These are phyloP conservation scores for Dissophora globulifera DNA, from an alignment of 192 early-diverging fungal species.

Conservation along the genomic window DNA sequence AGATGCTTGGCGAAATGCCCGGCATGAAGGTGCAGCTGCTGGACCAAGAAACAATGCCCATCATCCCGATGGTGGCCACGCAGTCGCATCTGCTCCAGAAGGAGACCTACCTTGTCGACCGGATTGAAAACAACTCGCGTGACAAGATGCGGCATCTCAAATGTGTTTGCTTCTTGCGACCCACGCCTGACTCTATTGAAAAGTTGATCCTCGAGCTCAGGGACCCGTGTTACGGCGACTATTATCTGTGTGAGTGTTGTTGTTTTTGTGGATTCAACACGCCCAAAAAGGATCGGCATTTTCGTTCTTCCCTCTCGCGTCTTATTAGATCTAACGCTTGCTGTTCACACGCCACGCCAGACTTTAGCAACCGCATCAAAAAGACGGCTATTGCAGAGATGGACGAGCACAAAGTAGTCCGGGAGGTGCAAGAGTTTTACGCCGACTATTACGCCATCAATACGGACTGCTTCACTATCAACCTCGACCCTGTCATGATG, in stretches of 20 bases:
- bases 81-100: slow-evolving; percentile 92
- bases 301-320: too few relatives aligned
- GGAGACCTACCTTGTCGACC: slow-evolving; percentile 94
- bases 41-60: slow-evolving; percentile 94
- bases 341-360: too few relatives aligned
- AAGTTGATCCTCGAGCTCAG: slow-evolving; percentile 89
- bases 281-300: too few relatives aligned
- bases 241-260: too few relatives aligned
- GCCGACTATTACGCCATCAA: slow-evolving; percentile 91
- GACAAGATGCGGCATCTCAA: slow-evolving; percentile 97
- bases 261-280: too few relatives aligned
- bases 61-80: slow-evolving; percentile 92
- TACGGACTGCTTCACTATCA: slow-evolving; percentile 84
- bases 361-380: slow-evolving; percentile 95
- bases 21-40: slow-evolving; percentile 99
- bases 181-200: slow-evolving; percentile 86
- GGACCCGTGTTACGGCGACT: slow-evolving; percentile 94
- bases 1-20: slow-evolving; percentile 88
- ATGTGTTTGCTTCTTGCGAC: slow-evolving; percentile 92
- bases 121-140: slow-evolving; percentile 83
- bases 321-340: too few relatives aligned
- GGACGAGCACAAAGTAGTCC: slow-evolving; percentile 93
- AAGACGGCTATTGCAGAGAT: slow-evolving; percentile 95
- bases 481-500: slow-evolving; percentile 66
- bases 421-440: slow-evolving; percentile 97